Conservation (phyloP, 768 basidiomycete species). For the Leccinum disarticulatum region DNA sequence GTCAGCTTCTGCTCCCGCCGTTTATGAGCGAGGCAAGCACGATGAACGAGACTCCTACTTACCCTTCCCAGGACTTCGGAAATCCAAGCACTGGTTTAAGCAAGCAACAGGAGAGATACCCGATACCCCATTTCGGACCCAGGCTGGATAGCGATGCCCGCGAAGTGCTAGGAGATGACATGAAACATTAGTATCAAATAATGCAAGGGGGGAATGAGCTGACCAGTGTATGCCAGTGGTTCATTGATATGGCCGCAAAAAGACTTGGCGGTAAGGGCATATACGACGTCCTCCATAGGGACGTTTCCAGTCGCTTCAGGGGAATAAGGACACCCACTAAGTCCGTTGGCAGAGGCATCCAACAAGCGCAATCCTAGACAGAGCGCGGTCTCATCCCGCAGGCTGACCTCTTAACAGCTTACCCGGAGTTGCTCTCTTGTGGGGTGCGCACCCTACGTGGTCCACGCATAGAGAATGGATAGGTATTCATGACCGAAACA, state of each 20-base stretch:
- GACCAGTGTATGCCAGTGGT: slow-evolving; percentile 16
- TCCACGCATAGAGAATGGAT: slow-evolving; percentile 77
- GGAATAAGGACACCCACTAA: slow-evolving; percentile 97
- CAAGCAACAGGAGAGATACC: slow-evolving; percentile 63
- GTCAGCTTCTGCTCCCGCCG: slow-evolving; percentile 33
- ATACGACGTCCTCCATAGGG: slow-evolving; percentile 89
- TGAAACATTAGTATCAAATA: neutral
- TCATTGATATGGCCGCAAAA: slow-evolving; percentile 51
- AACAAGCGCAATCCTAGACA: too few relatives aligned
- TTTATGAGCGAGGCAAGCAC: slow-evolving; percentile 60
- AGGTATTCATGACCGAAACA: slow-evolving; percentile 79
- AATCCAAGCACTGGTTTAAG: slow-evolving; percentile 83
- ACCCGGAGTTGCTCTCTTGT: slow-evolving; percentile 72
- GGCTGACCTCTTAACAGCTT: slow-evolving; percentile 91
- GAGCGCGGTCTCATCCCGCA: slow-evolving; percentile 56
- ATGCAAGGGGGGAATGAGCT: neutral
- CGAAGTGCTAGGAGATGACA: neutral
- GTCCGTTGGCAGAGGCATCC: slow-evolving; percentile 84
- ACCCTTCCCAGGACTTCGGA: slow-evolving; percentile 67
- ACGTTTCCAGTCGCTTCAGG: slow-evolving; percentile 96
- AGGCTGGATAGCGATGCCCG: neutral
- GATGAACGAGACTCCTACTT: slow-evolving; percentile 9
- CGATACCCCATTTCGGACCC: slow-evolving; percentile 40
- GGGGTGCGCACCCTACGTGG: slow-evolving; percentile 61
- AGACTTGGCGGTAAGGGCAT: slow-evolving; percentile 68